Evolutionary conservation across 305 asterid species (phyloP), one percentile per base, ranked within the genome.

Genomic region (Fraxinus velutina): DNA sequence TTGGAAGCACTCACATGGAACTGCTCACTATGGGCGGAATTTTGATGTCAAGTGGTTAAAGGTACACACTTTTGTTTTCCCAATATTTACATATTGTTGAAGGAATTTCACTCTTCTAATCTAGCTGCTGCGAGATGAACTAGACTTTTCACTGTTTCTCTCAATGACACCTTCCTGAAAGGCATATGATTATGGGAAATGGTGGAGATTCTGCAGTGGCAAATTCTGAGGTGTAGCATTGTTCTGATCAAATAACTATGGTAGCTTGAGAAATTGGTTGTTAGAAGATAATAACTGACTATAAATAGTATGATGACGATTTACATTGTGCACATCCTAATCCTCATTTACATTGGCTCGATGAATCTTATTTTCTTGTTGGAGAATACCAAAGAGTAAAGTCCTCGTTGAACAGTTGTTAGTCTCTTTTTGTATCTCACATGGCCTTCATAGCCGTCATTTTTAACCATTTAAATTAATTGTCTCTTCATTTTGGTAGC

Each of bases 1-100:
- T 88, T 95, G 99, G 99, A 93, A 95, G 90, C 94, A 93, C 91
- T 91, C 97, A 36, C 95, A 92, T 78, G 99, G 99, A 84, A 92
- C 96, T 87, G 99, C 98, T 80, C 97, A 93, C 83, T 95, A 92
- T 91, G 99, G 99, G 57, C 91, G 98, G 75, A 95, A 95, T 88
- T 95, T 95, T 85, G 91, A 95, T 75, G 84, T 95, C 66, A 92
- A 92, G 91, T 95, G 99, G 99, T 87, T 93, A 82, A 95, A 95
- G 98, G 98, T 95, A 84, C 80, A 80, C 37, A 72, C 21, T 80
- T 64, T 37, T 15, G 24, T 75, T 80, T 29, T 29, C 22, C 75
- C 39, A 42, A 77, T 79, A 32, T 57, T 74, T 75, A 36, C 44
- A 47, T 76, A 44, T 50, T 15, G 24, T 32, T 24, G 77, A 70